These are phyloP conservation scores for Francoa sonchifolia DNA, from an alignment of 441 rosid genomes.

Conservation along the genomic window DNA sequence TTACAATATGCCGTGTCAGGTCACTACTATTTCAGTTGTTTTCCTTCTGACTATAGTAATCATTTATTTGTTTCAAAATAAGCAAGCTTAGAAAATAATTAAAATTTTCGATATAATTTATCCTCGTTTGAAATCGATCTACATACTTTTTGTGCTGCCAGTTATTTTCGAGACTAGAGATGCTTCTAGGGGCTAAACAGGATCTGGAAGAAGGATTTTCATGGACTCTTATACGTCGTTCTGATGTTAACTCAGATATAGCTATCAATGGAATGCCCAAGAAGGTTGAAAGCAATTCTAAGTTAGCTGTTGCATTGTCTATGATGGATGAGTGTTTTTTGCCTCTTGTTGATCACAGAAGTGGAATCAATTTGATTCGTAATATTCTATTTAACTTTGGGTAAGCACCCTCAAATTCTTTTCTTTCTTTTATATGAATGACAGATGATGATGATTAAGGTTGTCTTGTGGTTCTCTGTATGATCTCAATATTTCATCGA, in stretches of 20 bases:
- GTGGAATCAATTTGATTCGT: conserved; percentile 71
- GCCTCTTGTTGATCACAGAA: conserved; percentile 74
- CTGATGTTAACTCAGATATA: conserved; percentile 41
- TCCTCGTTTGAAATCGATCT: background rate
- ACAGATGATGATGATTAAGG: background rate
- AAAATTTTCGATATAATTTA: background rate
- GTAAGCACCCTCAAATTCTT: conserved; percentile 28
- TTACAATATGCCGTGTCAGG: no score
- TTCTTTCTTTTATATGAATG: background rate
- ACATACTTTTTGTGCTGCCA: conserved; percentile 14
- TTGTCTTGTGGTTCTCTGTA: background rate
- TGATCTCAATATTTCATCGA: background rate
- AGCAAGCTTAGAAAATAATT: background rate
- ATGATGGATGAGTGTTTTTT: conserved; percentile 94
- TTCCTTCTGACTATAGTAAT: no score
- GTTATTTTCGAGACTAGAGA: conserved; percentile 49
- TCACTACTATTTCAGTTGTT: no score
- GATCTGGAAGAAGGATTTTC: conserved; percentile 74
- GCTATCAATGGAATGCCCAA: conserved; percentile 31
- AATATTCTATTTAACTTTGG: conserved; percentile 79
- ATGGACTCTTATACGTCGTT: conserved; percentile 67
- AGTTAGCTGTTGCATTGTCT: conserved; percentile 72
- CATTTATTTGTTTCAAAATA: no score
- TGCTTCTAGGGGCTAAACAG: conserved; percentile 69
- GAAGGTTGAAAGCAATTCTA: conserved; percentile 70